Conservation (phyloP, 2,329 filamentous ascomycete species). For the Alternaria sp. region DNA sequence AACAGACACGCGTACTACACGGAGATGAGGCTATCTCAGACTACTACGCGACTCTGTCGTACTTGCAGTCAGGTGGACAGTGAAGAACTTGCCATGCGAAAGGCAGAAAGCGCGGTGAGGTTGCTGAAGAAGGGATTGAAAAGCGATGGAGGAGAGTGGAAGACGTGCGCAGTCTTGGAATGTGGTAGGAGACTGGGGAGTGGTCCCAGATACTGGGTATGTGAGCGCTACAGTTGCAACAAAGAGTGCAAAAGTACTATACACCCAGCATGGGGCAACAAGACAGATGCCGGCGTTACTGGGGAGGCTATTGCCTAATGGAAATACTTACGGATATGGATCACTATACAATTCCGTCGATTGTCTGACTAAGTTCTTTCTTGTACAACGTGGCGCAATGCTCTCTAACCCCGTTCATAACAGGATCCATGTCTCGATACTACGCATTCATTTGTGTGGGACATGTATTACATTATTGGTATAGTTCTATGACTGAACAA, state of each 20-base stretch:
- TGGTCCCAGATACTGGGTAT: constrained; percentile 38
- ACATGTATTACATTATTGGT: not conserved
- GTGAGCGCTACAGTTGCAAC: constrained; percentile 5
- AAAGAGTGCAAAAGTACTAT: constrained; percentile 22
- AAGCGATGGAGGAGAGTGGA: constrained; percentile 10
- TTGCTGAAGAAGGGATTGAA: constrained; percentile 21
- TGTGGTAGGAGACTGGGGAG: constrained; percentile 18
- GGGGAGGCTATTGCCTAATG: not conserved
- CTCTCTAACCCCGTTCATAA: not conserved
- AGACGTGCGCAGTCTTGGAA: constrained; percentile 11
- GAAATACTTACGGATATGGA: not conserved
- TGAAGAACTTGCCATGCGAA: constrained; percentile 13
- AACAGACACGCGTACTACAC: not conserved
- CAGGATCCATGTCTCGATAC: not conserved
- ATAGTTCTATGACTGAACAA: not conserved
- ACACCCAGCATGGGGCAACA: constrained; percentile 16
- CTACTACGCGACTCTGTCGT: constrained; percentile 16
- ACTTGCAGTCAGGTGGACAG: constrained; percentile 14
- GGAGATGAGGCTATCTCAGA: not conserved
- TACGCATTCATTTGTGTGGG: not conserved
- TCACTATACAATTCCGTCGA: not conserved
- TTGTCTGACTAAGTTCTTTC: not conserved
- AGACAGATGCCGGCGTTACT: not conserved
- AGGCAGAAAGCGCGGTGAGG: constrained; percentile 14
- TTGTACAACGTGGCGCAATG: not conserved